Evolutionary conservation across 164 flowering plant genomes (phyloP).

Genomic region (Vitis rotundifolia): DNA sequence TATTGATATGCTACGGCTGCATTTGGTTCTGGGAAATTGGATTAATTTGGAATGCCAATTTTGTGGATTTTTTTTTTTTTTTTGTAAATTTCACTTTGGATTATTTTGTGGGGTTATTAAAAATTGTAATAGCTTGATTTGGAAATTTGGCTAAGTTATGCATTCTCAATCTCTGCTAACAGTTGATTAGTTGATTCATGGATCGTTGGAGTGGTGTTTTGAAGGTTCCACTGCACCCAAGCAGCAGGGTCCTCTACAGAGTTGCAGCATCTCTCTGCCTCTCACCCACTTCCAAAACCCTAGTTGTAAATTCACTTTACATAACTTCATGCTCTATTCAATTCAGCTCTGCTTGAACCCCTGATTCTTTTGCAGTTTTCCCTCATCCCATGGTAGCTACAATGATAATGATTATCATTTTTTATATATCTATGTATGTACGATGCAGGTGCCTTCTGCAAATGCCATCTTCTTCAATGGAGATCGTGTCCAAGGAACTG

Average conservation of each 20-base stretch:
- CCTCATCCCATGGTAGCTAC: no score
- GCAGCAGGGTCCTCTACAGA: constrained; percentile 30
- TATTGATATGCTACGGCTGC: no score
- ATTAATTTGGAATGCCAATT: no score
- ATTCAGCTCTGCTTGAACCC: background rate
- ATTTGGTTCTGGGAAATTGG: no score
- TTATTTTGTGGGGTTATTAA: no score
- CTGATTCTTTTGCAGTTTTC: no score
- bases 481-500: constrained; percentile 73
- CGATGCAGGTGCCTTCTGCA: constrained; percentile 63
- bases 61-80: no score
- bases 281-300: constrained; percentile 45
- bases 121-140: no score
- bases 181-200: constrained; percentile 28
- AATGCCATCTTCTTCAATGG: constrained; percentile 87
- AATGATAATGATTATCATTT: background rate
- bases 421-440: background rate
- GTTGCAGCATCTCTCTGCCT: constrained; percentile 81
- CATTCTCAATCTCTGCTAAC: background rate
- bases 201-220: constrained; percentile 69
- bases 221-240: constrained; percentile 49
- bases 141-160: no score
- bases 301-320: constrained; percentile 40
- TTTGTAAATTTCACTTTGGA: no score
- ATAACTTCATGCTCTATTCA: background rate